Percentiles rank a stretch among this genome's conserved stretches.
Conservation (phyloP, 225 moss, liverwort and hornwort genomes). For the Antitrichia curtipendula region DNA sequence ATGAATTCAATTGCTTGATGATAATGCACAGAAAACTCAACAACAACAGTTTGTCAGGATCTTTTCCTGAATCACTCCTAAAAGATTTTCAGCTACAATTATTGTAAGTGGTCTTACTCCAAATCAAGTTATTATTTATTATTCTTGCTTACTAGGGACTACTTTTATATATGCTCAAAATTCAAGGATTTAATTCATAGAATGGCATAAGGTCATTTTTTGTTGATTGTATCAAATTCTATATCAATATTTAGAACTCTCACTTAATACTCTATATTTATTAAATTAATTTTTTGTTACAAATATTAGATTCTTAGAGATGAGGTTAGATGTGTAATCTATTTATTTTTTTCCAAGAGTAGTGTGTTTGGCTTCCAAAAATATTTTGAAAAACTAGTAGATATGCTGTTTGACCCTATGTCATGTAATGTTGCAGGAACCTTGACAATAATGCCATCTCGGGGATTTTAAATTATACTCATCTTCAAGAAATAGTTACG, state of each 20-base stretch:
- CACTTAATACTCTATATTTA: background rate
- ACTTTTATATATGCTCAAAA: no score
- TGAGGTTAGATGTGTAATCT: background rate
- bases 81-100: rapidly evolving
- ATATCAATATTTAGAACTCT: background rate
- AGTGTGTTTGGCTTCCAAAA: background rate
- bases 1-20: background rate
- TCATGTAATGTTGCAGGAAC: background rate
- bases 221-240: background rate
- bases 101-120: background rate
- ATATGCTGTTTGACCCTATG: background rate
- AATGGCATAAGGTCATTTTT: background rate
- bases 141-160: background rate
- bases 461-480: background rate
- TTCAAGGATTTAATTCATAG: background rate
- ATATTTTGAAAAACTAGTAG: no score
- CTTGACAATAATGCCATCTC: background rate
- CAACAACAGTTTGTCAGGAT: background rate
- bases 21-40: background rate
- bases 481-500: background rate
- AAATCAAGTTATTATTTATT: background rate
- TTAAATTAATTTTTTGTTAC: background rate
- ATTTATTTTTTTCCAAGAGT: background rate
- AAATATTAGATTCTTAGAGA: background rate
- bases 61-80: background rate